Evolutionary conservation across 2,329 filamentous ascomycete genomes (phyloP), one percentile per base, ranked within the genome.

Genomic region (Claviceps maximensis): DNA sequence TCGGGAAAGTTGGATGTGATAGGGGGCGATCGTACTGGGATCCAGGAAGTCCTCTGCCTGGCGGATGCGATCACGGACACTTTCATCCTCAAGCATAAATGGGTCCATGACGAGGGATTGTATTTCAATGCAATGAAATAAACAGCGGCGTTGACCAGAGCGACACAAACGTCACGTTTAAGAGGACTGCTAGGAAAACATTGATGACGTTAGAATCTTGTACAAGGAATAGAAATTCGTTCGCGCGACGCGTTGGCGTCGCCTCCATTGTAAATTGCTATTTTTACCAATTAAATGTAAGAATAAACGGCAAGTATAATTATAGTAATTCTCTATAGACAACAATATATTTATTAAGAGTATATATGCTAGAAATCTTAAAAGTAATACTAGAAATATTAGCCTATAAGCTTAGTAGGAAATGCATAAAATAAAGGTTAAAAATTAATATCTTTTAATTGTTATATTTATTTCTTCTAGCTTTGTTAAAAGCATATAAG

Each of bases 21-120:
- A 29, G 9, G 15, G 13, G 21, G 21, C 12, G 27, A n/a, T 47
- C 84, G 63, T 79, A 95, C 89, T 84, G 56, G 91, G 91, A 74
- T 96, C 91, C 45, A 97, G 81, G 65, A 97, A 96, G 68, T 96
- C 90, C 62, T 86, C 80, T n/a, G 89, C 89, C 58, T 86, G 82
- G 62, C 89, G 86, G 67, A 95, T 82, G 63, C 89, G 87, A 72
- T 94, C 84, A 61, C 82, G 80, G 62, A 85, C 83, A 59, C 85
- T 88, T 70, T 93, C 87, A 76, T 96, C 90, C 69, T 85, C 82
- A 62, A 94, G 80, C 72, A 86, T 82, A 60, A 81, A 74, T 56
- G 75, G 78, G 61, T 89, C 86, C 86, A 93, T 89, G 58, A 56
- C 71, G 29, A 50, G 2, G 44, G 13, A 6, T 36, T 15, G 25